phyloP scores from a whole-genome alignment of 257 asterid species.

The Handroanthus guayacan region DNA sequence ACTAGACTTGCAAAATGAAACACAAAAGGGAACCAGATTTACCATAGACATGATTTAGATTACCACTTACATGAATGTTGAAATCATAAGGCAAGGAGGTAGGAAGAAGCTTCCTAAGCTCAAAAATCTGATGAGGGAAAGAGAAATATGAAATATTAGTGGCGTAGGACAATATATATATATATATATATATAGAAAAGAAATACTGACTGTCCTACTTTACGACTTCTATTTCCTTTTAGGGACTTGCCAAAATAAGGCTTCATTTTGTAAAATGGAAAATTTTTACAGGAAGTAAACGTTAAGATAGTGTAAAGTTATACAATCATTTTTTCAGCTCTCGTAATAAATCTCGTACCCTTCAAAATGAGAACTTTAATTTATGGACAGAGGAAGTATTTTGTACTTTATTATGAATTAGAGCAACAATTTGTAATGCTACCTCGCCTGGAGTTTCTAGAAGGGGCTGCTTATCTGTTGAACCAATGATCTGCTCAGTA shows the following conservation, averaged over 20 bases:
- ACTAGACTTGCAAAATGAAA: neutral
- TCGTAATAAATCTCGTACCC: neutral
- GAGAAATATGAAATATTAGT: conserved; percentile 21
- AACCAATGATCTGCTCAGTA: conserved; percentile 64
- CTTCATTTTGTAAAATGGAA: conserved; percentile 2
- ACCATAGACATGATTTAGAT: neutral
- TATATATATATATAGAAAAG: neutral
- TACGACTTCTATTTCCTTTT: neutral
- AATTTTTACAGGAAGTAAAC: neutral
- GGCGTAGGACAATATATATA: neutral
- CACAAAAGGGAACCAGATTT: neutral
- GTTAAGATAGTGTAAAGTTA: neutral
- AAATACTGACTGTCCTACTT: neutral
- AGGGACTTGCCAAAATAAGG: neutral
- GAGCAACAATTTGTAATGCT: conserved; percentile 19
- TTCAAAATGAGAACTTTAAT: neutral
- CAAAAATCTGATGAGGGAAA: conserved; percentile 67
- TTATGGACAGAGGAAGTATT: neutral
- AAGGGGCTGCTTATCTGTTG: conserved; percentile 79
- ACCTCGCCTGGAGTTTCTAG: conserved; percentile 98
- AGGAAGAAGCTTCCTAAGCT: conserved; percentile 94
- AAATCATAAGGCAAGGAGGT: conserved; percentile 81
- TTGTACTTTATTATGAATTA: neutral
- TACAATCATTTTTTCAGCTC: neutral
- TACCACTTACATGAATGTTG: conserved; percentile 80